Evolutionary conservation across 345 rosid species (phyloP).

Genomic region (Cardiospermum halicacabum): DNA sequence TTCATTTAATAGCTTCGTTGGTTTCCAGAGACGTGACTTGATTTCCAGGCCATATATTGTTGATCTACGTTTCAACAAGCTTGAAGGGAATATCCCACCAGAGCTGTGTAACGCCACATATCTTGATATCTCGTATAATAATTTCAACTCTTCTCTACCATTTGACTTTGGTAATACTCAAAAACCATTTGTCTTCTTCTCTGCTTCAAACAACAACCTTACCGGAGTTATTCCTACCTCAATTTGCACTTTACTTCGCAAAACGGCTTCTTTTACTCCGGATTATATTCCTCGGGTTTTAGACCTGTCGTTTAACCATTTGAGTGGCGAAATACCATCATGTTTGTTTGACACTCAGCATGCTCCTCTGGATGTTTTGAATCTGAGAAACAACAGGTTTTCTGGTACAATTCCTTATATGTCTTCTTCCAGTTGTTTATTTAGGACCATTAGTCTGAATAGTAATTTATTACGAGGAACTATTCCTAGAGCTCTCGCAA

Average conservation of each 20-base stretch:
- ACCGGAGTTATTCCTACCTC: conserved; percentile 28
- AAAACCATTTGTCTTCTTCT: conserved; percentile 16
- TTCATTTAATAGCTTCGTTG: conserved; percentile 10
- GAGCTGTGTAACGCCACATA: conserved; percentile 1
- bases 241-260: conserved; percentile 16
- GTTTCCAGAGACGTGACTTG: conserved; percentile 5
- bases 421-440: conserved; percentile 8
- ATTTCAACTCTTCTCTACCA: conserved; percentile 19
- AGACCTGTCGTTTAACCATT: conserved; percentile 33
- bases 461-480: conserved; percentile 26
- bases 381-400: conserved; percentile 25
- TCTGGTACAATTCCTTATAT: conserved; percentile 15
- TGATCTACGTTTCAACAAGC: conserved; percentile 27
- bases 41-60: background rate
- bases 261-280: too few species aligned
- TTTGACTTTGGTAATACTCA: conserved; percentile 11
- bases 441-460: conserved; percentile 23
- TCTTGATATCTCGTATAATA: conserved; percentile 35
- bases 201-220: conserved; percentile 28
- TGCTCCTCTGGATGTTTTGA: conserved; percentile 23
- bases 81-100: conserved; percentile 24
- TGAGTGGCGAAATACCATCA: conserved; percentile 31
- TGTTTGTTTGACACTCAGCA: background rate
- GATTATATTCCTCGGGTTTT: conserved; percentile 26
- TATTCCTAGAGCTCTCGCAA: conserved; percentile 24